Percentiles rank a stretch among this genome's conserved stretches.
These are phyloP conservation scores for Colletotrichum sp. DNA, from an alignment of 2,329 filamentous ascomycete genomes.

Conservation along the genomic window DNA sequence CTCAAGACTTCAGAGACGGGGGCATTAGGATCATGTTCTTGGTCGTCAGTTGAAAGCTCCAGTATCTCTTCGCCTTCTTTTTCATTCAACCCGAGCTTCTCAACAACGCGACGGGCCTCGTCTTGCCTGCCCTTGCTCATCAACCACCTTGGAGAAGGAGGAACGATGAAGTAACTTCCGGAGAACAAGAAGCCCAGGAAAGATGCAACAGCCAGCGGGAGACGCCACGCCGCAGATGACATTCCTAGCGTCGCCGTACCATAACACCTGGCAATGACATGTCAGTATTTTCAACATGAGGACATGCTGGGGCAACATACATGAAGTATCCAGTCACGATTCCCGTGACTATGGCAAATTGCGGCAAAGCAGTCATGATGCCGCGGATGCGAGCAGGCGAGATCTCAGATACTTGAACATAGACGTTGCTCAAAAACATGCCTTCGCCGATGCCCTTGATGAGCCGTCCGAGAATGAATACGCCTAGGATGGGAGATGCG, in stretches of 20 bases:
- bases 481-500: slow-evolving; percentile 40
- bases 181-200: slow-evolving; percentile 36
- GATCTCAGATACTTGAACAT: slow-evolving; percentile 64
- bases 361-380: slow-evolving; percentile 55
- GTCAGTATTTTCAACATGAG: background rate
- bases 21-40: slow-evolving; percentile 30
- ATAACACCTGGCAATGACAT: slow-evolving; percentile 37
- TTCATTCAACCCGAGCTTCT: slow-evolving; percentile 48
- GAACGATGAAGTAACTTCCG: slow-evolving; percentile 36
- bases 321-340: slow-evolving; percentile 63
- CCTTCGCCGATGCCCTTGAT: slow-evolving; percentile 64
- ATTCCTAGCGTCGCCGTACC: slow-evolving; percentile 49
- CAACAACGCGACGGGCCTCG: slow-evolving; percentile 45
- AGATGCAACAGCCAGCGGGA: slow-evolving; percentile 52
- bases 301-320: slow-evolving; percentile 34
- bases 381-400: slow-evolving; percentile 57
- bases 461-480: slow-evolving; percentile 61
- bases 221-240: slow-evolving; percentile 59
- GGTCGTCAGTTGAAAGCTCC: slow-evolving; percentile 8
- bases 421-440: slow-evolving; percentile 57
- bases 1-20: slow-evolving; percentile 30
- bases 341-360: slow-evolving; percentile 57
- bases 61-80: slow-evolving; percentile 46
- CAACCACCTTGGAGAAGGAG: slow-evolving; percentile 63
- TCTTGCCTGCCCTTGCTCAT: slow-evolving; percentile 44